These are phyloP conservation scores for Marsdenia floribunda DNA, from an alignment of 257 asterid genomes.

Conservation along the genomic window DNA sequence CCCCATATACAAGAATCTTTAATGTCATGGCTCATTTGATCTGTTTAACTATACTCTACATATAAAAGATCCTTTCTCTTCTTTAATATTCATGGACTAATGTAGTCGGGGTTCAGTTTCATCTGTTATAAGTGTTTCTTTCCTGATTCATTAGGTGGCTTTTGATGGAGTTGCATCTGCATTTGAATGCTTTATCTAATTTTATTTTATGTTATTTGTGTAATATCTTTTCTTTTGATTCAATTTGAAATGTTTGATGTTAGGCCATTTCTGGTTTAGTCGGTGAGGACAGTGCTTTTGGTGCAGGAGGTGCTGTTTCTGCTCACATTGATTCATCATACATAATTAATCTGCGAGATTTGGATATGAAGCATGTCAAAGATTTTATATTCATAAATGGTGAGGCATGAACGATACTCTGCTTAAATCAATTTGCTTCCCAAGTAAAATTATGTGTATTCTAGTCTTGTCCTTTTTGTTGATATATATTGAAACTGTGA, in stretches of 20 bases:
- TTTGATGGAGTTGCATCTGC: neutral
- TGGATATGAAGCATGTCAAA: slow-evolving; percentile 90
- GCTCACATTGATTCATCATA: slow-evolving; percentile 90
- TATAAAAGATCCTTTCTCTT: neutral
- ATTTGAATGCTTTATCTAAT: slow-evolving; percentile 1
- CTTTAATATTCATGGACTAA: neutral
- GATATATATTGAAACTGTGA: neutral
- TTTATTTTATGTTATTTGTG: slow-evolving; percentile 12
- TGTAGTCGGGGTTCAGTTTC: neutral
- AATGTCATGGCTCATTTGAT: neutral
- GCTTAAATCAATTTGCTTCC: slow-evolving; percentile 7
- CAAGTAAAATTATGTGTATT: neutral
- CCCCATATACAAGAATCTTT: neutral
- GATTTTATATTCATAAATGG: slow-evolving; percentile 84
- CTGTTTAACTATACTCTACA: neutral
- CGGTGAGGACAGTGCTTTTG: slow-evolving; percentile 62
- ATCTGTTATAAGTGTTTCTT: neutral
- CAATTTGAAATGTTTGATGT: slow-evolving; percentile 34
- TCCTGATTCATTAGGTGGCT: neutral
- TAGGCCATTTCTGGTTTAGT: slow-evolving; percentile 86
- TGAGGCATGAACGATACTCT: slow-evolving; percentile 37
- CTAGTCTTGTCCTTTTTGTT: neutral
- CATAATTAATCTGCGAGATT: slow-evolving; percentile 65
- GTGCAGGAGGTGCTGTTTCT: slow-evolving; percentile 58
- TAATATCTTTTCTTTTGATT: slow-evolving; percentile 16